Evolutionary conservation across 164 flowering plant species (phyloP), one percentile per base, ranked within the genome.

Genomic region (Aristolochia fimbriata): DNA sequence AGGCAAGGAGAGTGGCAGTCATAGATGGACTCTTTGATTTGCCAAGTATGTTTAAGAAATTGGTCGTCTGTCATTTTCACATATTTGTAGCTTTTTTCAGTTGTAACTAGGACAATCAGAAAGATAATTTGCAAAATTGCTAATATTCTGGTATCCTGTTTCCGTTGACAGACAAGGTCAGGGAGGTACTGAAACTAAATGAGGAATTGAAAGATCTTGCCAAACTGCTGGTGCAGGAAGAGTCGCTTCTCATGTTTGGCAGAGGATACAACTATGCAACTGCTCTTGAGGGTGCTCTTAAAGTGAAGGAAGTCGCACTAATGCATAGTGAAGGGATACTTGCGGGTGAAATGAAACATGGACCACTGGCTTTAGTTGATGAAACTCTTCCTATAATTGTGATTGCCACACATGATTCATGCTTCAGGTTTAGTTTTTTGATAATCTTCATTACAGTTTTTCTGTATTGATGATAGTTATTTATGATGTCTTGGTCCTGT

Each of bases 281-380:
- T 7, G 92, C 99, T 50, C 68, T 90, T 47, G 99, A 94, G 71
- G 97, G 97, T 68, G 97, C 97, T 64, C 65, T 94, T 73, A 94
- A 94, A 74, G 97, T 94, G 51, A 94, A 94, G 76, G 99, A 94
- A 73, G 96, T 94, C 20, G 75, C 97, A 31, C 89, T 90, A 33
- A 93, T 90, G 96, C 99, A 93, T 65, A 90, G 96, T 69, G 99
- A 93, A 77, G 99, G 99, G 60, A 86, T 90, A 63, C 89, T 90
- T 66, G 97, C 99, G 16, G 99, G 97, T 37, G 99, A 93, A 80
- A 93, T 93, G 99, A 93, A 93, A 59, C 99, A 93, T 67, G 99
- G 99, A 51, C 97, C 99, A n/a, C 68, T 93, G 71, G 99, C 99
- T 55, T 68, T 93, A 51, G 97, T 93, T 49, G 99, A 93, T 72